These are phyloP conservation scores for Zymoseptoria crescenta DNA, from an alignment of 2,329 filamentous ascomycete genomes.

Conservation along the genomic window DNA sequence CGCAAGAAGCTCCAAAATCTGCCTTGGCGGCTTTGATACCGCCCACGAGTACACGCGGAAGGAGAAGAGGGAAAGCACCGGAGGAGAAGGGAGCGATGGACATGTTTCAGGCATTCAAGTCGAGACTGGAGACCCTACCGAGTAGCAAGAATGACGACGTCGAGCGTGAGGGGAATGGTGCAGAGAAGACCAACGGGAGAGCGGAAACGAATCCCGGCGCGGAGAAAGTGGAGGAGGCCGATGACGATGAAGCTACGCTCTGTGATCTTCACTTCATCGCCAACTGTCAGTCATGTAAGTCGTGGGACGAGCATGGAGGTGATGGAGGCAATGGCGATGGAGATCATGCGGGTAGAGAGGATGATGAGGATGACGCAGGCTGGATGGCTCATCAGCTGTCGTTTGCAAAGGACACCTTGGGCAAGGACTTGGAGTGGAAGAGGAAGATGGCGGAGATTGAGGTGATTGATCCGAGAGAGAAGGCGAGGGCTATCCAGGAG, in stretches of 20 bases:
- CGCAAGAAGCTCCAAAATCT: constrained; percentile 55
- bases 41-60: constrained; percentile 58
- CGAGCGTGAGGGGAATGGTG: constrained; percentile 1
- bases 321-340: constrained; percentile 44
- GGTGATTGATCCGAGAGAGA: constrained; percentile 63
- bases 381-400: constrained; percentile 84
- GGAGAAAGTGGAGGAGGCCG: constrained; percentile 36
- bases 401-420: constrained; percentile 82
- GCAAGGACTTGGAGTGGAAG: constrained; percentile 85
- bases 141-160: not conserved
- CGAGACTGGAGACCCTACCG: constrained; percentile 54
- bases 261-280: constrained; percentile 96
- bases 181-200: not conserved
- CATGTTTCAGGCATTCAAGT: constrained; percentile 70
- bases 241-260: constrained; percentile 60
- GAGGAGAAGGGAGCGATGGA: constrained; percentile 53
- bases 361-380: constrained; percentile 47
- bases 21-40: constrained; percentile 69
- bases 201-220: not conserved
- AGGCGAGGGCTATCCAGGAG: constrained; percentile 22
- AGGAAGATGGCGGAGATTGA: constrained; percentile 80
- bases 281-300: constrained; percentile 83
- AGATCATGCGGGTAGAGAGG: constrained; percentile 51
- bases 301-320: constrained; percentile 65
- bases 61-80: constrained; percentile 55